Conservation (phyloP, 192 early-diverging fungal genomes). For the Coemansia sp. region DNA sequence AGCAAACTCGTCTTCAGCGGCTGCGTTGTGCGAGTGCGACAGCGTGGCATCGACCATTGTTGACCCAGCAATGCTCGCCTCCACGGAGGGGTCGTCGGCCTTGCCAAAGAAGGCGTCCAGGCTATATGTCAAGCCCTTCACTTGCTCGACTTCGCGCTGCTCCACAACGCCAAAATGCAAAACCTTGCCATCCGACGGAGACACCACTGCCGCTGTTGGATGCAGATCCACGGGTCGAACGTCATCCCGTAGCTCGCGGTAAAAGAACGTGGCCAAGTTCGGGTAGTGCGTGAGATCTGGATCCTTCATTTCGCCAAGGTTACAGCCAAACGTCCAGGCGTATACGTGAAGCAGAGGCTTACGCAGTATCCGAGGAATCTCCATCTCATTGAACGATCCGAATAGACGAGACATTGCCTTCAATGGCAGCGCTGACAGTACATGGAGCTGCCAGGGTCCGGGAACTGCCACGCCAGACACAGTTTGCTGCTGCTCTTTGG, state of each 20-base stretch:
- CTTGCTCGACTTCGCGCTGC: conserved; percentile 81
- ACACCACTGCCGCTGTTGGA: conserved; percentile 66
- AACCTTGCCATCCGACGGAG: conserved; percentile 89
- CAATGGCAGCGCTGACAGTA: conserved; percentile 86
- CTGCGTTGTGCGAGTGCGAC: conserved; percentile 65
- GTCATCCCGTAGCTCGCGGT: conserved; percentile 81
- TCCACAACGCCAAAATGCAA: conserved; percentile 88
- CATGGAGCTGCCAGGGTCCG: conserved; percentile 92
- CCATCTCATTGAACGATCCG: conserved; percentile 86
- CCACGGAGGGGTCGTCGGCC: conserved; percentile 19
- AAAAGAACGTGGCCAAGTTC: conserved; percentile 93
- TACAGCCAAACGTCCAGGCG: conserved; percentile 85
- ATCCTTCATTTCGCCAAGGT: conserved; percentile 92
- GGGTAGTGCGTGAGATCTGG: conserved; percentile 77
- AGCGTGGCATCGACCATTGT: conserved; percentile 44
- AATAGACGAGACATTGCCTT: conserved; percentile 89
- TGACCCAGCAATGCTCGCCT: conserved; percentile 44
- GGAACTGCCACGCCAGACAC: conserved; percentile 51
- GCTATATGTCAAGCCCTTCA: conserved; percentile 94
- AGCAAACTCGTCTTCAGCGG: conserved; percentile 83
- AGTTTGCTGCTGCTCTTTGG: conserved; percentile 23
- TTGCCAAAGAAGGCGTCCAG: conserved; percentile 86
- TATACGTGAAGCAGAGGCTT: conserved; percentile 78
- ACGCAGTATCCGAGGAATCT: conserved; percentile 80
- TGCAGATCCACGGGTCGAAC: conserved; percentile 67